phyloP scores from a whole-genome alignment of 164 flowering plant genomes.

The Umbilicus rupestris region DNA sequence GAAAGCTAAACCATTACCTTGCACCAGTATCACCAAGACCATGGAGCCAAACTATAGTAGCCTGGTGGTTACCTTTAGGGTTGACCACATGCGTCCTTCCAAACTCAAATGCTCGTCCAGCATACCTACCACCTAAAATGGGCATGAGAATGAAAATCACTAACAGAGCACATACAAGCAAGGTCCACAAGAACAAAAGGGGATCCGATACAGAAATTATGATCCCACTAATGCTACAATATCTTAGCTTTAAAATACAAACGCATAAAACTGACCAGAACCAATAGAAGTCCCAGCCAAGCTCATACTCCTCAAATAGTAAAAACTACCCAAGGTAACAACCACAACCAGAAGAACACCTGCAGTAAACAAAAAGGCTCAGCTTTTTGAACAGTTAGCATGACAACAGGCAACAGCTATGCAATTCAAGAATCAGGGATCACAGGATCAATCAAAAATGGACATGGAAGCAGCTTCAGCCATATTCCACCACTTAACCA shows the following conservation, averaged over 20 bases:
- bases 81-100: constrained; percentile 42
- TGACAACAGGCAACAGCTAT: too few relatives aligned
- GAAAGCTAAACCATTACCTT: constrained; percentile 16
- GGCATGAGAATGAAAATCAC: background rate
- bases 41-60: constrained; percentile 45
- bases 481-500: background rate
- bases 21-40: constrained; percentile 49
- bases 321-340: background rate
- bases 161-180: background rate
- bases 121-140: constrained; percentile 23
- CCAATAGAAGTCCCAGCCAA: constrained; percentile 22
- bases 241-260: background rate
- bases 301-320: constrained; percentile 24
- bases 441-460: background rate
- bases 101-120: constrained; percentile 28
- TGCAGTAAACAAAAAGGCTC: background rate
- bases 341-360: constrained; percentile 8
- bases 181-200: background rate
- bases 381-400: background rate
- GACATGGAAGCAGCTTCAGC: background rate
- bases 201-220: background rate
- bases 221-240: too few relatives aligned
- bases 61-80: constrained; percentile 45
- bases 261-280: constrained; percentile 22
- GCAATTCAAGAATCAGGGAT: too few relatives aligned